These are phyloP conservation scores for Colletotrichum noveboracense DNA, from an alignment of 2,329 filamentous ascomycete genomes.

Conservation along the genomic window DNA sequence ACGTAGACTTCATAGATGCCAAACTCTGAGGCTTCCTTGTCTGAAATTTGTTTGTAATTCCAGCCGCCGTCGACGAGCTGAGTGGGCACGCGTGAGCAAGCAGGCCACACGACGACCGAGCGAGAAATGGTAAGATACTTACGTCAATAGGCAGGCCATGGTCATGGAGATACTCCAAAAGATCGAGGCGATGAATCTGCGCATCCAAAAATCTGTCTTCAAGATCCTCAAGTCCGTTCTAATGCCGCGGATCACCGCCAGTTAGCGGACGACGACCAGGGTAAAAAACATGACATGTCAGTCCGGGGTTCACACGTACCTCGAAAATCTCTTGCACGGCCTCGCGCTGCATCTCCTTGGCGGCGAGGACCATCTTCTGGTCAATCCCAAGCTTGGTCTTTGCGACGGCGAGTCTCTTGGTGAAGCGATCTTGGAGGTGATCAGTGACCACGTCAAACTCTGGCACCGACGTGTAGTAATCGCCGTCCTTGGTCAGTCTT, in stretches of 20 bases:
- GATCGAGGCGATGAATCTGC: constrained; percentile 50
- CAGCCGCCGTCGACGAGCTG: constrained; percentile 50
- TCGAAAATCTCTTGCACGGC: constrained; percentile 39
- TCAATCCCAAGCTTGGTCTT: constrained; percentile 30
- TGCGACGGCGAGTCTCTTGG: constrained; percentile 34
- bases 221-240: constrained; percentile 44
- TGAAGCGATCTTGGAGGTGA: constrained; percentile 47
- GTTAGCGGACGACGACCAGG: constrained; percentile 9
- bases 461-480: constrained; percentile 55
- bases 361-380: constrained; percentile 34
- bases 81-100: constrained; percentile 23
- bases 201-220: constrained; percentile 48
- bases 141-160: constrained; percentile 54
- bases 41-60: constrained; percentile 49
- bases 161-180: constrained; percentile 47
- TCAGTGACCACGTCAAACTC: constrained; percentile 58
- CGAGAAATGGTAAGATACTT: constrained; percentile 32
- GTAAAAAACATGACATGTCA: constrained; percentile 22
- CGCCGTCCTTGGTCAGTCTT: constrained; percentile 58
- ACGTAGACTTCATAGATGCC: constrained; percentile 46
- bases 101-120: constrained; percentile 11
- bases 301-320: constrained; percentile 36
- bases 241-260: constrained; percentile 16
- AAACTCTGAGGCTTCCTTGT: constrained; percentile 49
- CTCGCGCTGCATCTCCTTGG: constrained; percentile 42